Conservation (phyloP, 441 rosid genomes). For the Arabidopsis lyrata region DNA sequence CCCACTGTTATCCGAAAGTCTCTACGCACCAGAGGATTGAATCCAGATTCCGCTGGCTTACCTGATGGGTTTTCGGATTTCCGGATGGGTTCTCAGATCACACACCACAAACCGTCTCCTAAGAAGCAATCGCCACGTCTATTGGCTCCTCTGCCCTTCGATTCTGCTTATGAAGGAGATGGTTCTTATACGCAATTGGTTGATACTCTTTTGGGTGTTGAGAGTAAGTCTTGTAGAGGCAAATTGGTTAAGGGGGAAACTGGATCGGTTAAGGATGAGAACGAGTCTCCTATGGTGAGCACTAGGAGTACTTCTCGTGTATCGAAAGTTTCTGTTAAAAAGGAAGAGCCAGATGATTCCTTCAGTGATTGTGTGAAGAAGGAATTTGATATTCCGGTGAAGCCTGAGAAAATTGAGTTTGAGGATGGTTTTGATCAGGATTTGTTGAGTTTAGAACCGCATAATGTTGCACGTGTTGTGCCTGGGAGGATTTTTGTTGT, state of each 20-base stretch:
- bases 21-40: slow-evolving; percentile 67
- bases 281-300: slow-evolving; percentile 20
- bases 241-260: slow-evolving; percentile 22
- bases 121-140: slow-evolving; percentile 39
- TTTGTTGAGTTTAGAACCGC: slow-evolving; percentile 57
- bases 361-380: slow-evolving; percentile 32
- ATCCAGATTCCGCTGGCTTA: slow-evolving; percentile 64
- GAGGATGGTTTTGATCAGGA: slow-evolving; percentile 50
- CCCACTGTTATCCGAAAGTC: slow-evolving; percentile 72
- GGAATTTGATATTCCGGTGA: slow-evolving; percentile 32
- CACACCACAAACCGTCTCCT: neutral
- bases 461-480: slow-evolving; percentile 70
- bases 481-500: slow-evolving; percentile 63
- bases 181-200: slow-evolving; percentile 50
- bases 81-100: neutral
- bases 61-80: slow-evolving; percentile 42
- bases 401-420: slow-evolving; percentile 47
- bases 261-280: slow-evolving; percentile 34
- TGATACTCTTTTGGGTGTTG: slow-evolving; percentile 45
- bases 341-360: slow-evolving; percentile 11
- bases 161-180: slow-evolving; percentile 52
- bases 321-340: slow-evolving; percentile 5
- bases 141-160: slow-evolving; percentile 60
- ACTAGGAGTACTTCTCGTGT: slow-evolving; percentile 13
- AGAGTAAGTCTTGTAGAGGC: slow-evolving; percentile 27